These are phyloP conservation scores for Scedosporium aurantiacum DNA, from an alignment of 2,329 filamentous ascomycete genomes.

Conservation along the genomic window DNA sequence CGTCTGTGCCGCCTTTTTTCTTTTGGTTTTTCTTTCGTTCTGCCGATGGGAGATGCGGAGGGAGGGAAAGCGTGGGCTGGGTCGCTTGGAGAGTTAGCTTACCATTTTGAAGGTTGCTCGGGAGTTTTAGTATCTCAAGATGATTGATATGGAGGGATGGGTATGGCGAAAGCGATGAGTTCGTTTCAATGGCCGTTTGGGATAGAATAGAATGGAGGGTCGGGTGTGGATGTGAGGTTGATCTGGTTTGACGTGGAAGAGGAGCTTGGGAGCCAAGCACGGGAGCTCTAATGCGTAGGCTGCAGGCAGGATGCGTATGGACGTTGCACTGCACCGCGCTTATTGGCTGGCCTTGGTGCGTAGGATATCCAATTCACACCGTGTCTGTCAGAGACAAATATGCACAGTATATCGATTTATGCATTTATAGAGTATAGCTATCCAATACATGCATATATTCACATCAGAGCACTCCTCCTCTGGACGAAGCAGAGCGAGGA, in stretches of 20 bases:
- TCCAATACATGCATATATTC: background rate
- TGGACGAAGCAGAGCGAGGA: background rate
- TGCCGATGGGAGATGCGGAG: constrained; percentile 5
- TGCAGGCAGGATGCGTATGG: background rate
- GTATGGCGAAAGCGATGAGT: background rate
- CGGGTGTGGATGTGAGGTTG: background rate
- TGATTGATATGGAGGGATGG: background rate
- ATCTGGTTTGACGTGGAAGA: background rate
- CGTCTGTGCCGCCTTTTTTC: background rate
- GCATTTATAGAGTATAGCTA: background rate
- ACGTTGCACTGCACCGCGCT: background rate
- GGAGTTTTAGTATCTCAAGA: background rate
- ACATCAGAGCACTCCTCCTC: background rate
- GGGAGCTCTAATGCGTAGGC: background rate
- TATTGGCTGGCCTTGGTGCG: background rate
- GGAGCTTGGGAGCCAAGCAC: background rate
- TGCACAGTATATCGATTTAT: background rate
- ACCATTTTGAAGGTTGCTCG: background rate
- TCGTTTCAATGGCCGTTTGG: background rate
- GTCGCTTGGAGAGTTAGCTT: background rate
- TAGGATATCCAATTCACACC: background rate
- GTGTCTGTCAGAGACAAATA: background rate
- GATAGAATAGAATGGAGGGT: background rate
- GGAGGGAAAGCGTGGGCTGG: background rate
- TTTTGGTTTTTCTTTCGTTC: background rate